Percentiles rank a stretch among this genome's conserved stretches.
phyloP scores from a whole-genome alignment of 2,329 filamentous ascomycete species.

The Fusarium chuoi region DNA sequence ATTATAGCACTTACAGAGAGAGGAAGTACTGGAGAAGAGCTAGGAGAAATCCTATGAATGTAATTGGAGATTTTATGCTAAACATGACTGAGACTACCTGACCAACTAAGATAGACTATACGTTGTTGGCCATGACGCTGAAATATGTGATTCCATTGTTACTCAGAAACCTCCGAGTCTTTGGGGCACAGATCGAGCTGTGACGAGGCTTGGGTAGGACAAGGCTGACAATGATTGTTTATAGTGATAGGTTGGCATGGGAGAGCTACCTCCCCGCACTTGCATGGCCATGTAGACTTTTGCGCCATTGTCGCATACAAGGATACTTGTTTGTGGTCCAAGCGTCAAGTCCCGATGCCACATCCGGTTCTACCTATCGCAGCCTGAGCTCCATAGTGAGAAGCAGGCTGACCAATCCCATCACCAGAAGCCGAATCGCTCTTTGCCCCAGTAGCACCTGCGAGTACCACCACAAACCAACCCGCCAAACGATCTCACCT shows the following conservation, averaged over 20 bases:
- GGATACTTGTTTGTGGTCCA: conserved; percentile 34
- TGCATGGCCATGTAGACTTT: conserved; percentile 25
- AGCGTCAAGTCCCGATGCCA: conserved; percentile 32
- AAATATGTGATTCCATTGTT: background rate
- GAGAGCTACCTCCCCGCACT: conserved; percentile 40
- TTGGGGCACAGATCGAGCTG: conserved; percentile 11
- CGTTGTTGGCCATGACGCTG: background rate
- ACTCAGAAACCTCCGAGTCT: conserved; percentile 25
- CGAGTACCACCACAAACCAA: conserved; percentile 37
- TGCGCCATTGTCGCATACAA: conserved; percentile 6
- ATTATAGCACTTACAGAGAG: conserved; percentile 11
- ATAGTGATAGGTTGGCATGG: background rate
- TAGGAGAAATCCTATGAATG: conserved; percentile 20
- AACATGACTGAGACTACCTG: background rate
- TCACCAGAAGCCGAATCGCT: conserved; percentile 28
- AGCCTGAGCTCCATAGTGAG: conserved; percentile 27
- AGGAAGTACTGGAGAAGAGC: background rate
- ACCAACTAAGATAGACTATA: background rate
- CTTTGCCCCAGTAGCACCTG: conserved; percentile 35
- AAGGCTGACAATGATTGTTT: conserved; percentile 27
- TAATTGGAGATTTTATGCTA: conserved; percentile 37
- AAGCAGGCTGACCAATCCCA: conserved; percentile 31
- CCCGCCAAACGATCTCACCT: conserved; percentile 34
- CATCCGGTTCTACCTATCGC: conserved; percentile 33
- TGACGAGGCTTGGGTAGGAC: conserved; percentile 29